Percentiles rank a stretch among this genome's conserved stretches.
These are phyloP conservation scores for Saccharomycopsis sp. DNA, from an alignment of 805 yeast species.

Conservation along the genomic window DNA sequence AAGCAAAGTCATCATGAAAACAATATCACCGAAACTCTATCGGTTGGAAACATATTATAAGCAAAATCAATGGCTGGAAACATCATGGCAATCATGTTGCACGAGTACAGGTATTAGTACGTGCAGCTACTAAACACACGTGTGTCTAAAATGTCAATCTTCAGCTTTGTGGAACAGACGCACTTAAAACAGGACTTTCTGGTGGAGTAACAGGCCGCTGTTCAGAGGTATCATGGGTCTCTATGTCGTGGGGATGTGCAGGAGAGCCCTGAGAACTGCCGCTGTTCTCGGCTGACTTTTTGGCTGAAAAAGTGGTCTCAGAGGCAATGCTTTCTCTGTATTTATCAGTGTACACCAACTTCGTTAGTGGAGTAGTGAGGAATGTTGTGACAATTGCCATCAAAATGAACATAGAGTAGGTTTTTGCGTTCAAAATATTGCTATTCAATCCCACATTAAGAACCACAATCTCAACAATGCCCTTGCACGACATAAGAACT, in stretches of 20 bases:
- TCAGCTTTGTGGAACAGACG: no score
- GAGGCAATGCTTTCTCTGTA: slow-evolving; percentile 46
- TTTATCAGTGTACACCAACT: slow-evolving; percentile 51
- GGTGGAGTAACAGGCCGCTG: background rate
- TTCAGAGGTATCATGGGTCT: background rate
- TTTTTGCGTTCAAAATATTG: slow-evolving; percentile 54
- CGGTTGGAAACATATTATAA: no score
- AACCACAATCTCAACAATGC: slow-evolving; percentile 80
- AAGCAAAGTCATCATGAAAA: no score
- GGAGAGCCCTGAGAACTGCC: background rate
- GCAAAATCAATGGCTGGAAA: no score
- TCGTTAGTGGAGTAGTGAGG: slow-evolving; percentile 70
- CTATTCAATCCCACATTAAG: slow-evolving; percentile 68
- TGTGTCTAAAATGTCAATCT: no score
- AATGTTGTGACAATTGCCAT: slow-evolving; percentile 79
- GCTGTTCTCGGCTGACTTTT: background rate
- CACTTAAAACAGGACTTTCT: background rate
- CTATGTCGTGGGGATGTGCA: background rate
- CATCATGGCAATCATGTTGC: no score
- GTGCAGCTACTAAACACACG: no score
- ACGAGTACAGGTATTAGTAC: no score
- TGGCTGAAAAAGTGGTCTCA: slow-evolving; percentile 1
- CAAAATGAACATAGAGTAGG: slow-evolving; percentile 73
- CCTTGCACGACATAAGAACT: slow-evolving; percentile 80
- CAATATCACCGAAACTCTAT: no score